Base-by-base conservation (phyloP, 2,329 filamentous ascomycete genomes). In the Coniella lustricola region DNA sequence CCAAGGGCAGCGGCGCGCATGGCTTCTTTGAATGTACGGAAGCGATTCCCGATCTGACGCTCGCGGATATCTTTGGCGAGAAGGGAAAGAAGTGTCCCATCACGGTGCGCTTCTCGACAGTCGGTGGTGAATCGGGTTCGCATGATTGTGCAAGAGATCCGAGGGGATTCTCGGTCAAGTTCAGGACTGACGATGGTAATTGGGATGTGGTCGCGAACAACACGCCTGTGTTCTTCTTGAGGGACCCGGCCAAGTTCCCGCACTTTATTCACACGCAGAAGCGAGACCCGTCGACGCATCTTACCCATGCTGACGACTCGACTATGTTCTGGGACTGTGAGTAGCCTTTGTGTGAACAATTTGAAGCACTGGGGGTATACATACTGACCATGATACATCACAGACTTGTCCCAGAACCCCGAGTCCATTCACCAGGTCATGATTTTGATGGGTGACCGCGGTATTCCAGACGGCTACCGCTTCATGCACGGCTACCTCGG, bases 221-320 rank as follows among this genome's bases (percentile, higher is more conserved):
- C 61, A 86, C 82, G 0, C 84, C 84, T 0, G 78, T 87, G 3
- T 89, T 88, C 72, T 88, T 89, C 66, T 60, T 87, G n/a, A 72
- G 84, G 46, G 84, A 88, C 54, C 81, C 84, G 0, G 75, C 81
- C 54, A 87, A 88, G 64, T 87, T 86, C 60, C 84, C 84, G 20
- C 70, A 82, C 59, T 83, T 87, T 59, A 87, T 87, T 46, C 84
- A 87, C 61, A 85, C 83, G 0, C 84, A 87, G 62, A 87, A 87
- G 72, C 73, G 84, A n/a, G 71, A 88, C 58, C 84, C 84, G 0
- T 69, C 79, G 25, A 87, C 82, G 3, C 81, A 87, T 60, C 65
- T 86, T 5, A 81, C 77, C 8, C 73, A 79, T 57, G 77, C 79
- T 3, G 74, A 78, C 43, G 75, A 80, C 52, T 72, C 73, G 12